phyloP scores from a whole-genome alignment of 768 basidiomycete species.

The Suillus lakei region DNA sequence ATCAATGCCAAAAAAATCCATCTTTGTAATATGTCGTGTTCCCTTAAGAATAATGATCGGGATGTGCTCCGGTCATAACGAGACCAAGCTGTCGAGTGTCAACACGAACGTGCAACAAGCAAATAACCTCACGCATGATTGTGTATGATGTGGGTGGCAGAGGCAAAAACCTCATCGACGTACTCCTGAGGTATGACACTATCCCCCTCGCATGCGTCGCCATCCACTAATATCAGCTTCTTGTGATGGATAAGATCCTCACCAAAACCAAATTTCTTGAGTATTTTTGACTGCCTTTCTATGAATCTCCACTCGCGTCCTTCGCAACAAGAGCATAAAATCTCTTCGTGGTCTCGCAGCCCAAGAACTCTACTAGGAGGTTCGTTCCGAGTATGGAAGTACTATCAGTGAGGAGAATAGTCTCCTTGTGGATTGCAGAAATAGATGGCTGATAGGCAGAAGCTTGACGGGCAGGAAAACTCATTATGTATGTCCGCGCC shows the following conservation, averaged over 20 bases:
- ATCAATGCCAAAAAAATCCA: conserved; percentile 42
- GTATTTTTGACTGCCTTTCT: conserved; percentile 30
- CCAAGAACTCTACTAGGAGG: conserved; percentile 28
- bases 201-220: conserved; percentile 21
- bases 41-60: conserved; percentile 1
- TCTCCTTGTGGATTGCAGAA: not conserved
- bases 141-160: conserved; percentile 43
- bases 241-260: conserved; percentile 26
- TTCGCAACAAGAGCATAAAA: conserved; percentile 37
- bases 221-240: conserved; percentile 40
- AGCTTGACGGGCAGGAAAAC: no score
- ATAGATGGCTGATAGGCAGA: conserved; percentile 15
- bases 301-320: conserved; percentile 18
- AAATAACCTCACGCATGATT: conserved; percentile 29
- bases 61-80: conserved; percentile 9
- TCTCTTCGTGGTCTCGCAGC: conserved; percentile 13
- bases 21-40: conserved; percentile 25
- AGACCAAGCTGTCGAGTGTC: not conserved
- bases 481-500: conserved; percentile 6
- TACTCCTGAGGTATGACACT: conserved; percentile 33
- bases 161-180: conserved; percentile 34
- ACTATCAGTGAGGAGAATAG: conserved; percentile 39
- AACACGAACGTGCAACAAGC: conserved; percentile 17
- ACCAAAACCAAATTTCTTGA: conserved; percentile 38
- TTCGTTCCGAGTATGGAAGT: conserved; percentile 39